These are phyloP conservation scores for Podila verticillata DNA, from an alignment of 192 early-diverging fungal genomes.

Conservation along the genomic window DNA sequence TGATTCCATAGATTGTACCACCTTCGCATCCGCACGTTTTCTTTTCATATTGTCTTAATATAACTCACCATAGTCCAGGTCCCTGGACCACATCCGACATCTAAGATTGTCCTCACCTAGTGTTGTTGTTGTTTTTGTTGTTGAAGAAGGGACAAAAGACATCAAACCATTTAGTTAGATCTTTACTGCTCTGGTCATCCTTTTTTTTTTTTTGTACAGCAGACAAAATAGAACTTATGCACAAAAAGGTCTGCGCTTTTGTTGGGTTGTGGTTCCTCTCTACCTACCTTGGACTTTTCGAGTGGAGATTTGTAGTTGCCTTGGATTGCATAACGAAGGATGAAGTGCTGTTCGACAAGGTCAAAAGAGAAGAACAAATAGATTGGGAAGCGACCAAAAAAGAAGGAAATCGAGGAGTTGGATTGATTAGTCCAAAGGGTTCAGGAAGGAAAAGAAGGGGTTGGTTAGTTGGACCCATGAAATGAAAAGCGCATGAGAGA, in stretches of 20 bases:
- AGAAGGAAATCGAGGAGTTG: not conserved
- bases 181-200: no score
- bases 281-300: constrained; percentile 1
- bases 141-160: not conserved
- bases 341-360: not conserved
- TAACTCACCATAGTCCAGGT: constrained; percentile 22
- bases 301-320: constrained; percentile 1
- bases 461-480: not conserved
- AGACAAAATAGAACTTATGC: no score
- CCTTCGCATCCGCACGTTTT: not conserved
- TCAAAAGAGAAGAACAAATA: no score
- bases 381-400: no score
- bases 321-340: constrained; percentile 1
- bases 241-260: no score
- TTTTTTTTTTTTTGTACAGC: no score
- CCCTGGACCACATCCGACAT: constrained; percentile 30
- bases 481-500: no score
- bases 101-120: constrained; percentile 3
- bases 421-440: not conserved
- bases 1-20: not conserved
- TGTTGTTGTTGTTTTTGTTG: not conserved
- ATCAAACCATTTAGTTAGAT: not conserved
- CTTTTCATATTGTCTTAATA: not conserved
- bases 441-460: not conserved
- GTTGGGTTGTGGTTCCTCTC: not conserved